These are phyloP conservation scores for Xylaria castorea DNA, from an alignment of 495 filamentous ascomycete genomes.

Conservation along the genomic window DNA sequence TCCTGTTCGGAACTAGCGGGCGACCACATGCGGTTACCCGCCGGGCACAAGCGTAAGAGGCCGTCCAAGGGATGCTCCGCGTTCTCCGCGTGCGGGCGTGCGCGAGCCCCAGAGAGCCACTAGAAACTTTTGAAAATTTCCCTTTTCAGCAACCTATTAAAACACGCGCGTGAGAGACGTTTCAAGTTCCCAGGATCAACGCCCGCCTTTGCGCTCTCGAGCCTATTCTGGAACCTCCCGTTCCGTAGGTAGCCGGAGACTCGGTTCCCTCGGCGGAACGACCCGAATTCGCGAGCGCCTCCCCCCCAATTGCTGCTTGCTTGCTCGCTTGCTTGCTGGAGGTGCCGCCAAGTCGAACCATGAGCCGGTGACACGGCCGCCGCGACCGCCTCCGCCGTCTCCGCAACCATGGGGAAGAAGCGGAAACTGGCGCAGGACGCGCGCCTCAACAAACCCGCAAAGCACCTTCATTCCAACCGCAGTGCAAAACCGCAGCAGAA, in stretches of 20 bases:
- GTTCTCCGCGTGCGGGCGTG: slow-evolving; percentile 10
- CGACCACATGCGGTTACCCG: slow-evolving; percentile 20
- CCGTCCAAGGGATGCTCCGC: slow-evolving; percentile 7
- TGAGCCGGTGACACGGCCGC: slow-evolving; percentile 31
- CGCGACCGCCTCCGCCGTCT: slow-evolving; percentile 12
- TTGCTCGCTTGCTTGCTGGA: background rate
- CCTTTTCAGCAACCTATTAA: slow-evolving; percentile 25
- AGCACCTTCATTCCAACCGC: slow-evolving; percentile 11
- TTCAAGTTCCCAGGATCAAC: background rate
- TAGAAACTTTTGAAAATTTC: slow-evolving; percentile 23
- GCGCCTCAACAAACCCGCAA: slow-evolving; percentile 33
- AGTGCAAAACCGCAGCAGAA: slow-evolving; percentile 31
- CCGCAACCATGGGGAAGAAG: slow-evolving; percentile 46
- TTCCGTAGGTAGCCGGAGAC: slow-evolving; percentile 2
- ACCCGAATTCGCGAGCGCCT: background rate
- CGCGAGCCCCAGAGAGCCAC: slow-evolving; percentile 18
- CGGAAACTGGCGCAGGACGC: slow-evolving; percentile 40
- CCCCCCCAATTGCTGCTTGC: background rate
- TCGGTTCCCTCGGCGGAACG: slow-evolving; percentile 3
- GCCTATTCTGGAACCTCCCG: no score
- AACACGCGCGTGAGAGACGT: background rate
- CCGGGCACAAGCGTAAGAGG: slow-evolving; percentile 5
- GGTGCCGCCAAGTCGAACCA: slow-evolving; percentile 21
- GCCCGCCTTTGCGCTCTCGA: background rate
- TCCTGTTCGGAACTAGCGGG: slow-evolving; percentile 8